Evolutionary conservation across 352 stramenopile genomes (phyloP).

Genomic region (Globisporangium alternatum): DNA sequence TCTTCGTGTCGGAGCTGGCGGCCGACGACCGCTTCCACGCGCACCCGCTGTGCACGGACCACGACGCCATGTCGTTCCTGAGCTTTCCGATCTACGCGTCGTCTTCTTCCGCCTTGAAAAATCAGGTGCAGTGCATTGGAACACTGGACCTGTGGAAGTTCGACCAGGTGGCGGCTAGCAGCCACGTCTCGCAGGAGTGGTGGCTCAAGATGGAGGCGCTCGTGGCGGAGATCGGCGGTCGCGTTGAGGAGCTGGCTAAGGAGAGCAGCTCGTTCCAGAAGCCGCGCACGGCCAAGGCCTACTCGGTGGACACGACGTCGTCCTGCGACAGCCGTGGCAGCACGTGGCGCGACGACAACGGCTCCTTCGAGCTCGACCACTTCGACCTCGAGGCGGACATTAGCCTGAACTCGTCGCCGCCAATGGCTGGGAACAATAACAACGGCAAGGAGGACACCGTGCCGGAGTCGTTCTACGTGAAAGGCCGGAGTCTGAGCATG

Average conservation of each 20-base stretch:
- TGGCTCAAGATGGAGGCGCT: conserved; percentile 34
- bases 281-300: conserved; percentile 34
- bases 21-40: conserved; percentile 62
- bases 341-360: conserved; percentile 48
- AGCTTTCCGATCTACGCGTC: conserved; percentile 68
- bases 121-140: conserved; percentile 43
- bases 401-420: conserved; percentile 25
- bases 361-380: conserved; percentile 55
- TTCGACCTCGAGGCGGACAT: conserved; percentile 58
- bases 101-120: conserved; percentile 4
- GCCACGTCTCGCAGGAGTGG: conserved; percentile 66
- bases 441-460: conserved; percentile 3
- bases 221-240: conserved; percentile 35
- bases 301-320: conserved; percentile 57
- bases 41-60: conserved; percentile 64
- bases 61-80: conserved; percentile 54
- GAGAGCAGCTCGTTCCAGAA: conserved; percentile 42
- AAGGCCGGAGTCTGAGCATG: conserved; percentile 32
- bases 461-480: conserved; percentile 35
- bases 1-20: conserved; percentile 66
- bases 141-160: conserved; percentile 71
- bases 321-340: conserved; percentile 52
- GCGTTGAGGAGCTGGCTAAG: conserved; percentile 45
- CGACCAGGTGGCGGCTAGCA: conserved; percentile 45
- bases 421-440: conserved; percentile 30